These are phyloP conservation scores for Lizanozyma gosingica DNA, from an alignment of 1,139 yeast genomes.

Conservation along the genomic window DNA sequence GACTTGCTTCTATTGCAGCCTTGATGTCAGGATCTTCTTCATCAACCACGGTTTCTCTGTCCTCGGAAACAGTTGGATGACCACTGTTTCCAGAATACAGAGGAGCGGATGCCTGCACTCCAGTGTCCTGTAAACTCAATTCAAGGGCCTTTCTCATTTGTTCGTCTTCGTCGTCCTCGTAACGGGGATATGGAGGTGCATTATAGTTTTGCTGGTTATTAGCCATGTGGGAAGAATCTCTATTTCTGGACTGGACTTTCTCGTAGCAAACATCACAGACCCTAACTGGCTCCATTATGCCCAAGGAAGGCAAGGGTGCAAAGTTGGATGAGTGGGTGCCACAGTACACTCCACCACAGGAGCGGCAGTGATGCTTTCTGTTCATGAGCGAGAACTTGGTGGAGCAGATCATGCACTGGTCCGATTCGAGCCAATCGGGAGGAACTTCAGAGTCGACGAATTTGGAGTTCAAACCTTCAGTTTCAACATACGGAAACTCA, in stretches of 20 bases:
- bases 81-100: not conserved
- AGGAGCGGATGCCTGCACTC: conserved; percentile 9
- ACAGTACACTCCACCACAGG: conserved; percentile 94
- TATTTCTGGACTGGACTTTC: conserved; percentile 34
- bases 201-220: not conserved
- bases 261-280: conserved; percentile 88
- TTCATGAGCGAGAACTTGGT: conserved; percentile 70
- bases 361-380: conserved; percentile 92
- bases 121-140: conserved; percentile 58
- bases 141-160: conserved; percentile 73
- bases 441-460: conserved; percentile 88
- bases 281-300: conserved; percentile 82
- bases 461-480: conserved; percentile 30
- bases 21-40: conserved; percentile 86
- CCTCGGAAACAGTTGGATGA: not conserved
- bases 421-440: conserved; percentile 96
- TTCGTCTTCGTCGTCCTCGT: conserved; percentile 54
- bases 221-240: conserved; percentile 5
- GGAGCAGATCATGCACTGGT: conserved; percentile 92
- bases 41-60: conserved; percentile 21
- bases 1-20: conserved; percentile 93
- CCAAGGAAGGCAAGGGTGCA: conserved; percentile 70
- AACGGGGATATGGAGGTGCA: conserved; percentile 5
- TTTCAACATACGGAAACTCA: conserved; percentile 55
- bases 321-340: conserved; percentile 70